Conservation (phyloP, 345 rosid genomes). For the Pelargonium nanum region DNA sequence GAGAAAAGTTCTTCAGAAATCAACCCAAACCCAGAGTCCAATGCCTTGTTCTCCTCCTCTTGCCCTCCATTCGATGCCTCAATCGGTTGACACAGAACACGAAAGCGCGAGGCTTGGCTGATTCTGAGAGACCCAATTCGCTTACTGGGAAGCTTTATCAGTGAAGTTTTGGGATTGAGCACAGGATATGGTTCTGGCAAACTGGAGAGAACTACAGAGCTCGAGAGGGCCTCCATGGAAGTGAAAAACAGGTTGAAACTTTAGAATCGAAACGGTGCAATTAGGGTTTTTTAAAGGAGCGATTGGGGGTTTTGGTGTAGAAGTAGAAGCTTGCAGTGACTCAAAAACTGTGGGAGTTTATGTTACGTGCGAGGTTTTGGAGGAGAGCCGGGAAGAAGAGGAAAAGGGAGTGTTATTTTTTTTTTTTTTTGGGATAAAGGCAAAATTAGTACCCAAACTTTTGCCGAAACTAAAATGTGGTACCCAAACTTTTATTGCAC, state of each 20-base stretch:
- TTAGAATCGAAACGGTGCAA: background rate
- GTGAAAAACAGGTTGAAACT: background rate
- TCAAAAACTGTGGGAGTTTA: no score
- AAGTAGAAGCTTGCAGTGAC: background rate
- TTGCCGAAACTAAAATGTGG: no score
- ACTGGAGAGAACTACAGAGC: conserved; percentile 24
- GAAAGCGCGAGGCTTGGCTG: conserved; percentile 21
- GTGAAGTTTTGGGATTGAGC: conserved; percentile 18
- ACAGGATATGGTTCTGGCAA: conserved; percentile 24
- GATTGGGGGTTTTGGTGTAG: background rate
- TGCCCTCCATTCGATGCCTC: conserved; percentile 28
- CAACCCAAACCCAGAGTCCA: conserved; percentile 26
- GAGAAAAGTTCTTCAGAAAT: conserved; percentile 36
- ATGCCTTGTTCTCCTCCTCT: conserved; percentile 27
- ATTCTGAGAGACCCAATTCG: conserved; percentile 36
- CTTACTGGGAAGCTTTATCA: conserved; percentile 16
- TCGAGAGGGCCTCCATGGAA: conserved; percentile 11
- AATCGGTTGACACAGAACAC: conserved; percentile 27
- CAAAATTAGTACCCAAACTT: no score
- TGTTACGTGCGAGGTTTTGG: no score
- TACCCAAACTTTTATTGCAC: no score
- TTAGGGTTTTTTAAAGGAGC: background rate
- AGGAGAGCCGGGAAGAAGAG: no score
- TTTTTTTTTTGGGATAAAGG: no score
- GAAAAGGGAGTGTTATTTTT: no score